Conservation (phyloP, 768 basidiomycete species). For the Stropharia rugosoannulata region DNA sequence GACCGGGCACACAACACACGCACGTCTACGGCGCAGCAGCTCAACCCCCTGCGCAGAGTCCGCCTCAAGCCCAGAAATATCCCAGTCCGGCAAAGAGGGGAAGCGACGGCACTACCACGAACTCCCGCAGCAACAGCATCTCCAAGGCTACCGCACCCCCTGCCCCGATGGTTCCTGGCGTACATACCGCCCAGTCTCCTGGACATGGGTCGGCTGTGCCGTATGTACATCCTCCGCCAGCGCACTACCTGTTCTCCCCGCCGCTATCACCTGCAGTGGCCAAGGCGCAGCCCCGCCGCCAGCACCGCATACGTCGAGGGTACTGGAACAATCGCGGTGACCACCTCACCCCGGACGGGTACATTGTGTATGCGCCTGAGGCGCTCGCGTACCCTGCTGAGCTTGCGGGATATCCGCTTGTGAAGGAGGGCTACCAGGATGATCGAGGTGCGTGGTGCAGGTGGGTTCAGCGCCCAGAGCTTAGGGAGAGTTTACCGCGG, state of each 20-base stretch:
- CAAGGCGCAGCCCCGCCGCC: slow-evolving; percentile 15
- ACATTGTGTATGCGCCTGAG: slow-evolving; percentile 66
- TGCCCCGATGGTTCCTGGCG: no score
- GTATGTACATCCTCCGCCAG: not conserved
- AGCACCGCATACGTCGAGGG: slow-evolving; percentile 48
- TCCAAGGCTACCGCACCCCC: no score
- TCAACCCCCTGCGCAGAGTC: no score
- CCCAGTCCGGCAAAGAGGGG: no score
- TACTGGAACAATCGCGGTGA: slow-evolving; percentile 80
- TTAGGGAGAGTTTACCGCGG: slow-evolving; percentile 60
- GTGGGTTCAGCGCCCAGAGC: slow-evolving; percentile 48
- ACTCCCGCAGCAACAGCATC: no score
- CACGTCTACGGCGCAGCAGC: not conserved
- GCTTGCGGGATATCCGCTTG: slow-evolving; percentile 56
- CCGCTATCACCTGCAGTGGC: slow-evolving; percentile 1
- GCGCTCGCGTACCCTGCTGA: slow-evolving; percentile 58
- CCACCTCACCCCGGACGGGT: slow-evolving; percentile 54
- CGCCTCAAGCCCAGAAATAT: no score
- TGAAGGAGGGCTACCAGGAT: slow-evolving; percentile 55
- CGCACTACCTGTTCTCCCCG: not conserved
- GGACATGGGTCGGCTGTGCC: not conserved
- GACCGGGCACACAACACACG: not conserved
- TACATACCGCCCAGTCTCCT: no score
- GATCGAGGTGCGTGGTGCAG: slow-evolving; percentile 42
- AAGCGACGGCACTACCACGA: no score